Evolutionary conservation across 2,329 filamentous ascomycete species (phyloP).

Genomic region (Ophiocordyceps robertsii): DNA sequence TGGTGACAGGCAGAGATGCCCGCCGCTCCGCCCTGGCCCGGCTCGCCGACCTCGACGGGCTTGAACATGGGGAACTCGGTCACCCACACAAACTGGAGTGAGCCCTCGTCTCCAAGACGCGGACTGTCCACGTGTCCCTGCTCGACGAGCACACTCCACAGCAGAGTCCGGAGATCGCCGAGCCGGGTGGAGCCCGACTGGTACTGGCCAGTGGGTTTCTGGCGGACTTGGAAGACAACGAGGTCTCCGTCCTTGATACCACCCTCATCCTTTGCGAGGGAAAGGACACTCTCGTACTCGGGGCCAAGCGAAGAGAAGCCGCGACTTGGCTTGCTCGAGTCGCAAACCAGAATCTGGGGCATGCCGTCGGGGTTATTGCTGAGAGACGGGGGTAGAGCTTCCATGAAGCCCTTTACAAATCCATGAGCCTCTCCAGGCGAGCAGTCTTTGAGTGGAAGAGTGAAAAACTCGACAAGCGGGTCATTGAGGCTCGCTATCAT

Average conservation of each 20-base stretch:
- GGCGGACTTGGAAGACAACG: slow-evolving; percentile 67
- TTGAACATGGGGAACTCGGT: slow-evolving; percentile 89
- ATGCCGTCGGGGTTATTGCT: slow-evolving; percentile 60
- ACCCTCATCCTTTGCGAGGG: slow-evolving; percentile 21
- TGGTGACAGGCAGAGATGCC: slow-evolving; percentile 86
- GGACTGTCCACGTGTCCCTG: slow-evolving; percentile 37
- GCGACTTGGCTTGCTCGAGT: slow-evolving; percentile 58
- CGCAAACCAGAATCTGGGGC: slow-evolving; percentile 65
- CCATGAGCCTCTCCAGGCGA: slow-evolving; percentile 38
- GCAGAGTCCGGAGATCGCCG: slow-evolving; percentile 56
- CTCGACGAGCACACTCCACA: slow-evolving; percentile 59
- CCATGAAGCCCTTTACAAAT: slow-evolving; percentile 60
- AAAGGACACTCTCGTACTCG: slow-evolving; percentile 45
- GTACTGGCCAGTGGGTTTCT: slow-evolving; percentile 43
- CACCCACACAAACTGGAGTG: slow-evolving; percentile 70
- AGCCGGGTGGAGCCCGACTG: slow-evolving; percentile 50
- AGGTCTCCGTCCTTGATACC: slow-evolving; percentile 52
- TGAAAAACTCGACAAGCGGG: slow-evolving; percentile 64
- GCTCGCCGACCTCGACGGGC: slow-evolving; percentile 45
- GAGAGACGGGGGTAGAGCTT: slow-evolving; percentile 44
- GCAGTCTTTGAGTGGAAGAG: slow-evolving; percentile 43
- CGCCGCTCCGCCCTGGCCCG: slow-evolving; percentile 68
- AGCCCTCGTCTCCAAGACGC: slow-evolving; percentile 18
- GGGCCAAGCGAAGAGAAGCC: slow-evolving; percentile 65
- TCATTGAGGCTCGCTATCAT: slow-evolving; percentile 61